Base-by-base conservation (phyloP, 768 basidiomycete species). In the Saitozyma podzolica region DNA sequence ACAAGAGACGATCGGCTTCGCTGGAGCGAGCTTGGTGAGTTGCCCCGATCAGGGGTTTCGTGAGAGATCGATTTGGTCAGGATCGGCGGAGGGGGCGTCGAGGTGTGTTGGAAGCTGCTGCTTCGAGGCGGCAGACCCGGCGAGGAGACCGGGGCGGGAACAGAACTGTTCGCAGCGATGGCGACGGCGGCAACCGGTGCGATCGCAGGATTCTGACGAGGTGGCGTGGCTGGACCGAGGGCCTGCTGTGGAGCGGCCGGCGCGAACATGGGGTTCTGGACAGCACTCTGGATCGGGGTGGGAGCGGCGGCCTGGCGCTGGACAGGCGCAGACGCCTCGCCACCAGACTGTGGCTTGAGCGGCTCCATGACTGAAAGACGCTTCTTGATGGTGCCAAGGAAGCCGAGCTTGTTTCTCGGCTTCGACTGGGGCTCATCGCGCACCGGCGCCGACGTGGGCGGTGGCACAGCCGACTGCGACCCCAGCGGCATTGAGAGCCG, bases 361-460 rank as follows among this genome's bases (percentile, higher is more conserved):
- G 58, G 10, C 11, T 52, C 58, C 39, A 59, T 56, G 8, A 48
- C 57, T 9, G 61, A 62, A 20, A 62, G 57, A n/a, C 56, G 55
- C 50, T 62, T 62, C 55, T 55, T 45, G 40, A 62, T 48, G 5
- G 61, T 57, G n/a, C 56, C 61, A 40, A 62, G 45, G 13, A 62
- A 50, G 9, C 61, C 61, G 40, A 53, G 40, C 41, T 62, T 62
- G 47, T 50, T 62, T 62, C 13, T 9, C 14, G 4, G 54, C 11
- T 17, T 49, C 17, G 10, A 42, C 60, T 20, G 19, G 29, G 10
- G 13, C n/a, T 39, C 29, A 29, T 29, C 29, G 29, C 29, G 29
- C 29, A 29, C 29, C 29, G 20, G 19, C n/a, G 39, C 40, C 50
- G 43, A 1, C 29, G 9, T 47, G 17, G 61, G 17, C 0, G 54